Evolutionary conservation across 2,329 filamentous ascomycete genomes (phyloP), one percentile per base, ranked within the genome.

Genomic region (Huntiella savannae): DNA sequence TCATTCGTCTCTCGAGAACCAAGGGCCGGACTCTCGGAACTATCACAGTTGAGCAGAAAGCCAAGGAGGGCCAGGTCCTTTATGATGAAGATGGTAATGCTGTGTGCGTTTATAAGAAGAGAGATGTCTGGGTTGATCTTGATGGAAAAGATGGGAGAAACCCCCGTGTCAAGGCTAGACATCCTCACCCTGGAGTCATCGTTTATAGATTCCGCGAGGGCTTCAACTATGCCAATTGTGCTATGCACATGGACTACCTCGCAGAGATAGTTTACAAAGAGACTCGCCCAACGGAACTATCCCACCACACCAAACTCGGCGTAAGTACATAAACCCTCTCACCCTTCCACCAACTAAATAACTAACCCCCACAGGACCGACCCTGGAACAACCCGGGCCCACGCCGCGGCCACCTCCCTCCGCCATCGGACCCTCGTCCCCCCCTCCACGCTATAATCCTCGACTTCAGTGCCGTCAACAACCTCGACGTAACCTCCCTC

Each of bases 1-100:
- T 96, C 4, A 92, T 81, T 69, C 81, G 88, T 45, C 74, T 91
- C 43, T 73, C 92, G 52, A 83, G 86, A 58, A 80, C 86, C 1
- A 76, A 75, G 47, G 91, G 91, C 13, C 74, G 77, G 11, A 88
- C 96, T 63, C 71, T 96, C 12, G 88, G 88, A 34, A 74, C 72
- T 52, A 79, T 93, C 52, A 79, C 79, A 54, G 37, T 49, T 28
- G 7, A 47, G 11, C 41, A 49, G 35, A 32, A 17, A 11, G 32
- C 43, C 11, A 46, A 43, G 28, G 49, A 50, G 3, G 48, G 39
- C 4, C 49, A 50, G 17, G 38, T 40, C 11, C 44, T 47, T 1
- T 45, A 47, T 17, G 47, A 49, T 16, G 38, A 39, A 8, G 38
- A 52, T 4, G 46, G 48, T 10, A 41, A 40, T 8, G 33, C 49